These are phyloP conservation scores for Coemansia sp. DNA, from an alignment of 192 early-diverging fungal genomes.

Conservation along the genomic window DNA sequence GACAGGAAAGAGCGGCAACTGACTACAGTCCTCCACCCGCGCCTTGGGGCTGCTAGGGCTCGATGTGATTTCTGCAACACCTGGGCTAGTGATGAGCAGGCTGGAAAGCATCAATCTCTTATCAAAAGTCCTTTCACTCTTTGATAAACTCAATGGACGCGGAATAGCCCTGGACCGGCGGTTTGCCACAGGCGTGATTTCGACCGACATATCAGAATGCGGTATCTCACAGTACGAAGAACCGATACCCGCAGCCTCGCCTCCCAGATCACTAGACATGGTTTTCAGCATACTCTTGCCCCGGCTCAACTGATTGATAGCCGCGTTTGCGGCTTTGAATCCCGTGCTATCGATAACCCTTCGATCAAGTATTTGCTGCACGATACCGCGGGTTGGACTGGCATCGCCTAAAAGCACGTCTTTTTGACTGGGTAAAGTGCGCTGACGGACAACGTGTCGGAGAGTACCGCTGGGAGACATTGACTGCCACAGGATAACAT, in stretches of 20 bases:
- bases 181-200: slow-evolving; percentile 32
- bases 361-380: slow-evolving; percentile 46
- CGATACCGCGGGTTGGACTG: slow-evolving; percentile 30
- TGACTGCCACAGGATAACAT: slow-evolving; percentile 47
- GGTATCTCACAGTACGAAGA: background rate
- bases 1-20: background rate
- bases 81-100: slow-evolving; percentile 16
- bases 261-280: slow-evolving; percentile 21
- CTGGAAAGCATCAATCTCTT: slow-evolving; percentile 45
- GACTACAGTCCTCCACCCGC: background rate
- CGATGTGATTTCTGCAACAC: background rate
- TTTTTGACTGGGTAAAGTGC: slow-evolving; percentile 10
- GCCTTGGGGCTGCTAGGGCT: background rate
- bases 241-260: slow-evolving; percentile 9
- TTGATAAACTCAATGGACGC: slow-evolving; percentile 29
- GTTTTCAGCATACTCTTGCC: background rate
- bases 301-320: slow-evolving; percentile 1
- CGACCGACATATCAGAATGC: background rate
- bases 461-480: slow-evolving; percentile 52
- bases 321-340: slow-evolving; percentile 5
- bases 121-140: slow-evolving; percentile 37
- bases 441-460: slow-evolving; percentile 36
- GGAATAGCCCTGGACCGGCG: slow-evolving; percentile 25
- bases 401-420: slow-evolving; percentile 14
- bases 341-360: slow-evolving; percentile 20